Percentiles rank a stretch among this genome's conserved stretches.
Evolutionary conservation across 495 filamentous ascomycete species (phyloP).

Genomic region (Trichoderma orchidacearum): DNA sequence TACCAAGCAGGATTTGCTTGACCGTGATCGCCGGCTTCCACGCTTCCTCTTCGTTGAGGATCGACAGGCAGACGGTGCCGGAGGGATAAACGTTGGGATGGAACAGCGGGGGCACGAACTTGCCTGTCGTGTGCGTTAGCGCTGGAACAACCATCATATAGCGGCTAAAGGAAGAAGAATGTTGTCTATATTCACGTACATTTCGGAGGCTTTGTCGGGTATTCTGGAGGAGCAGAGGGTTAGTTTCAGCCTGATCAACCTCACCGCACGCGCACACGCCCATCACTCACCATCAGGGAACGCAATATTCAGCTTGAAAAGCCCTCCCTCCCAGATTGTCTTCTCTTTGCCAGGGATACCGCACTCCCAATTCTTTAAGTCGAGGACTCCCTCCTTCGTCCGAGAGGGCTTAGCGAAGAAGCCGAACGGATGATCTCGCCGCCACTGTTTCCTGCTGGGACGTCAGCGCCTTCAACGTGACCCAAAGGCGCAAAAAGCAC

Average conservation of each 20-base stretch:
- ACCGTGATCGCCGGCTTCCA: conserved; percentile 98
- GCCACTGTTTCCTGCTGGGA: conserved; percentile 74
- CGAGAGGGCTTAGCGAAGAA: conserved; percentile 87
- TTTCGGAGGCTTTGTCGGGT: conserved; percentile 97
- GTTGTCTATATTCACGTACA: conserved; percentile 41
- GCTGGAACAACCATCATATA: conserved; percentile 3
- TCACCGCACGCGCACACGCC: neutral
- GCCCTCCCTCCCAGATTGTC: conserved; percentile 90
- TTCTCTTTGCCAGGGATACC: conserved; percentile 90
- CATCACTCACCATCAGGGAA: conserved; percentile 81
- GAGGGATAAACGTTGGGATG: conserved; percentile 99
- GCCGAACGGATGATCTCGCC: conserved; percentile 91
- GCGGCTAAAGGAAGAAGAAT: neutral
- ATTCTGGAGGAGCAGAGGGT: conserved; percentile 48
- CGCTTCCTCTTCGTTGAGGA: conserved; percentile 95
- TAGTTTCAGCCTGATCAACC: conserved; percentile 4
- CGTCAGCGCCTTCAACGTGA: neutral
- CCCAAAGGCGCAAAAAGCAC: neutral
- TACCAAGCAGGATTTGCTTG: conserved; percentile 89
- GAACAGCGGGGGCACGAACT: conserved; percentile 92
- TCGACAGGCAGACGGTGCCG: conserved; percentile 93
- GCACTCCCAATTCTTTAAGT: conserved; percentile 93
- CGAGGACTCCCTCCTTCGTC: conserved; percentile 65
- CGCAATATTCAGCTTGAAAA: conserved; percentile 83
- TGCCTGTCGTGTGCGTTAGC: conserved; percentile 45